Conservation (phyloP, 331 rosid genomes). For the Phaseolus coccineus region DNA sequence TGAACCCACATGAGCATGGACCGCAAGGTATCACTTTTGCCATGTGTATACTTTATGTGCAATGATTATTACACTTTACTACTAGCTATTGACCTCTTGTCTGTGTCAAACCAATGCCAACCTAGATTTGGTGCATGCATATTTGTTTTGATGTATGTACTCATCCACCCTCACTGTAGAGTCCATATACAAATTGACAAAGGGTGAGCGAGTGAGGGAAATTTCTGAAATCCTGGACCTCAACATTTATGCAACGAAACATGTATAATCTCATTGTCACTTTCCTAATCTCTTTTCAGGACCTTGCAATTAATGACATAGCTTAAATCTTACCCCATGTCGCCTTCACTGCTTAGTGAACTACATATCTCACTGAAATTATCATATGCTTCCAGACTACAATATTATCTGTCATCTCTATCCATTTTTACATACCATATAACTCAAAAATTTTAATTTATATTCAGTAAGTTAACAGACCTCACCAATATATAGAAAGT, state of each 20-base stretch:
- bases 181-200: slow-evolving; percentile 38
- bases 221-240: slow-evolving; percentile 12
- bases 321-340: not conserved
- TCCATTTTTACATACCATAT: too few relatives aligned
- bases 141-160: slow-evolving; percentile 28
- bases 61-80: slow-evolving; percentile 43
- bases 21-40: slow-evolving; percentile 45
- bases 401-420: too few relatives aligned
- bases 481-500: too few relatives aligned
- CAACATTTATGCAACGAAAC: slow-evolving; percentile 27
- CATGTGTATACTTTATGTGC: slow-evolving; percentile 42
- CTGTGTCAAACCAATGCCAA: slow-evolving; percentile 42
- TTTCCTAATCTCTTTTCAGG: slow-evolving; percentile 27
- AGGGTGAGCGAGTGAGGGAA: not conserved
- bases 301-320: not conserved
- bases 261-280: slow-evolving; percentile 17
- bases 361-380: not conserved
- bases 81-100: slow-evolving; percentile 46
- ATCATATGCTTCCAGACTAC: not conserved
- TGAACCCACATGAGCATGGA: slow-evolving; percentile 57
- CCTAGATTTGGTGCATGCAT: slow-evolving; percentile 49
- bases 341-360: not conserved
- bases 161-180: slow-evolving; percentile 6
- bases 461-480: not conserved
- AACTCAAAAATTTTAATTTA: not conserved